Percentiles rank a stretch among this genome's conserved stretches.
These are phyloP conservation scores for Ophiostoma angusticollis DNA, from an alignment of 2,329 filamentous ascomycete species.

Conservation along the genomic window DNA sequence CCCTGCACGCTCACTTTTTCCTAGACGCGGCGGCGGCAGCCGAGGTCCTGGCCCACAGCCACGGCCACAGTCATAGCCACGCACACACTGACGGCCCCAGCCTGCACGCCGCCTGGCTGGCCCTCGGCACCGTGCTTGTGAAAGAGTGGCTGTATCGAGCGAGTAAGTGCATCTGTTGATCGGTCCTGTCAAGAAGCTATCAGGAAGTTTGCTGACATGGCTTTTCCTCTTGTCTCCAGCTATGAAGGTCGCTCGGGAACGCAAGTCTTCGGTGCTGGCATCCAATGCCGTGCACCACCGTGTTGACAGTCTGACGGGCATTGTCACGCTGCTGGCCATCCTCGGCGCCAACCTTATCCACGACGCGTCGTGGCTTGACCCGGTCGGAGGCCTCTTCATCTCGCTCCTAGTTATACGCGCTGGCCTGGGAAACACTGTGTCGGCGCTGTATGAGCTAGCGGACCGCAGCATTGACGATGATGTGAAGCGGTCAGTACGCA, in stretches of 20 bases:
- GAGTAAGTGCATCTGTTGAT: constrained; percentile 47
- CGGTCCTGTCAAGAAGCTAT: too few species aligned
- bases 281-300: constrained; percentile 96
- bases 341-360: constrained; percentile 76
- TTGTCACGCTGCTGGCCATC: constrained; percentile 83
- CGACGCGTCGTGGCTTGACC: constrained; percentile 84
- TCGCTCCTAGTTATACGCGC: constrained; percentile 88
- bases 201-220: too few species aligned
- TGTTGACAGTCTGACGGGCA: constrained; percentile 86
- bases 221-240: constrained; percentile 39
- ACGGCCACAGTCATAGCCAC: constrained; percentile 50
- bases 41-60: constrained; percentile 39
- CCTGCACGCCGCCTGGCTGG: constrained; percentile 90
- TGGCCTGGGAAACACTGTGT: constrained; percentile 72
- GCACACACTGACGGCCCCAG: constrained; percentile 58
- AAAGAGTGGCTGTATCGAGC: constrained; percentile 97
- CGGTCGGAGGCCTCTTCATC: constrained; percentile 83
- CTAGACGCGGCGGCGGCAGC: constrained; percentile 46
- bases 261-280: constrained; percentile 88
- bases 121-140: constrained; percentile 73
- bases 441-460: constrained; percentile 76
- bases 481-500: constrained; percentile 58
- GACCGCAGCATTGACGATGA: constrained; percentile 82
- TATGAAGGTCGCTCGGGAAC: constrained; percentile 88
- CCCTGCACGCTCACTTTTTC: constrained; percentile 61